Evolutionary conservation across 1,284 basidiomycete species (phyloP).

Genomic region (Xerocomus minutiporus): DNA sequence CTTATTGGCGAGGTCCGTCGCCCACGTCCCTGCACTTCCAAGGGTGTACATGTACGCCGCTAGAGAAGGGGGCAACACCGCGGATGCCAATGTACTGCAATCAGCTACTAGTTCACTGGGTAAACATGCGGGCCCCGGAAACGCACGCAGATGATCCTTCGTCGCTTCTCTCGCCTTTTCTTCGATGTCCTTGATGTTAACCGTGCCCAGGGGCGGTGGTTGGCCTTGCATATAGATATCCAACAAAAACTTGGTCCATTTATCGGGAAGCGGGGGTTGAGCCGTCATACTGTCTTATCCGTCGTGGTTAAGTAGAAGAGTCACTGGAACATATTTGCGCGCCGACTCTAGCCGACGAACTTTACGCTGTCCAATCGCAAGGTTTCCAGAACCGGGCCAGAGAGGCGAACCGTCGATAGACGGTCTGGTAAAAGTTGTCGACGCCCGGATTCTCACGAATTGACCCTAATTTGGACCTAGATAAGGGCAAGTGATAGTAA

Average conservation of each 20-base stretch:
- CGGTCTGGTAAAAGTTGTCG: too few relatives aligned
- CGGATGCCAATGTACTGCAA: neutral
- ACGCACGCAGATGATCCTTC: slow-evolving; percentile 42
- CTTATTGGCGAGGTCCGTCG: slow-evolving; percentile 41
- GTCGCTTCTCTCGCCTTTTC: slow-evolving; percentile 46
- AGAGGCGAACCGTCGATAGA: too few relatives aligned
- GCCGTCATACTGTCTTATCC: slow-evolving; percentile 15
- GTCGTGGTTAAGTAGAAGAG: too few relatives aligned
- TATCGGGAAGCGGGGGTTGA: slow-evolving; percentile 14
- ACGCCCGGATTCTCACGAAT: too few relatives aligned
- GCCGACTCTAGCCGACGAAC: too few relatives aligned
- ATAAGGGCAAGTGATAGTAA: too few relatives aligned
- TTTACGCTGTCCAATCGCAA: too few relatives aligned
- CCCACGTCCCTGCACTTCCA: slow-evolving; percentile 43
- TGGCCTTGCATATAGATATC: slow-evolving; percentile 38
- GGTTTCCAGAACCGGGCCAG: too few relatives aligned
- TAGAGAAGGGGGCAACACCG: slow-evolving; percentile 12
- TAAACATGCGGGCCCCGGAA: neutral
- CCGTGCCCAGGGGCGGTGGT: slow-evolving; percentile 46
- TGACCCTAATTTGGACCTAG: too few relatives aligned
- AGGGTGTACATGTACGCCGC: slow-evolving; percentile 48
- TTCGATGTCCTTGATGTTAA: slow-evolving; percentile 48
- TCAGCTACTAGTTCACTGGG: too few relatives aligned
- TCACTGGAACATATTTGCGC: too few relatives aligned
- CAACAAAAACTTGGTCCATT: slow-evolving; percentile 27